phyloP scores from a whole-genome alignment of 306 rosid species.

The Rosa chinensis region DNA sequence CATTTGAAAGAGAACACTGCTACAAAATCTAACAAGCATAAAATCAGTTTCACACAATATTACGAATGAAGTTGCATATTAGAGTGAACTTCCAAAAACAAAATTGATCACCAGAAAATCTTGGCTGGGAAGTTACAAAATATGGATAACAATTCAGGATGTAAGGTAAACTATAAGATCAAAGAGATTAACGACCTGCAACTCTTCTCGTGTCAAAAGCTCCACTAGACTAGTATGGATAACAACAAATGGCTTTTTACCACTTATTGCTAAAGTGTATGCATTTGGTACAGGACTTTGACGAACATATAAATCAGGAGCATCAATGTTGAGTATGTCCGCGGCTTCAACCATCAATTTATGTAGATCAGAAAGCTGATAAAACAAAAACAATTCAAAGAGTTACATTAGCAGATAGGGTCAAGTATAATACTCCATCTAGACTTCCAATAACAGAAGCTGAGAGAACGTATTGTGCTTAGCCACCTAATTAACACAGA shows the following conservation, averaged over 20 bases:
- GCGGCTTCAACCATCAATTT: conserved; percentile 82
- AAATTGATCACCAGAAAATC: not conserved
- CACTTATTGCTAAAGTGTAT: conserved; percentile 89
- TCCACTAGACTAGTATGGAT: conserved; percentile 96
- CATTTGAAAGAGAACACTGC: conserved; percentile 12
- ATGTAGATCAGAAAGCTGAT: conserved; percentile 86
- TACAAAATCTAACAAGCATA: conserved; percentile 2
- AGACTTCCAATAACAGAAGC: not conserved
- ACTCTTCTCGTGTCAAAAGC: conserved; percentile 78
- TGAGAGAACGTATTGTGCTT: not conserved
- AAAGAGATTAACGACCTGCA: conserved; percentile 59
- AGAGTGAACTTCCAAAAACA: not conserved
- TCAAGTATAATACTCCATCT: not conserved
- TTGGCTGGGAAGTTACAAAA: not conserved
- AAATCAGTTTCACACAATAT: not conserved
- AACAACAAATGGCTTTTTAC: conserved; percentile 89
- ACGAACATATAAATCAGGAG: conserved; percentile 90
- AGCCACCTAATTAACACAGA: not conserved
- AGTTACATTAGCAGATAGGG: not conserved
- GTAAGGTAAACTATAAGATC: conserved; percentile 2
- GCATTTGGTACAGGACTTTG: conserved; percentile 99
- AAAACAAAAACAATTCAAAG: conserved; percentile 14
- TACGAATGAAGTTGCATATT: not conserved
- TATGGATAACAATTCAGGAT: not conserved
- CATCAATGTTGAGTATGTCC: conserved; percentile 64